phyloP scores from a whole-genome alignment of 345 rosid genomes.

The Ceriops tagal region DNA sequence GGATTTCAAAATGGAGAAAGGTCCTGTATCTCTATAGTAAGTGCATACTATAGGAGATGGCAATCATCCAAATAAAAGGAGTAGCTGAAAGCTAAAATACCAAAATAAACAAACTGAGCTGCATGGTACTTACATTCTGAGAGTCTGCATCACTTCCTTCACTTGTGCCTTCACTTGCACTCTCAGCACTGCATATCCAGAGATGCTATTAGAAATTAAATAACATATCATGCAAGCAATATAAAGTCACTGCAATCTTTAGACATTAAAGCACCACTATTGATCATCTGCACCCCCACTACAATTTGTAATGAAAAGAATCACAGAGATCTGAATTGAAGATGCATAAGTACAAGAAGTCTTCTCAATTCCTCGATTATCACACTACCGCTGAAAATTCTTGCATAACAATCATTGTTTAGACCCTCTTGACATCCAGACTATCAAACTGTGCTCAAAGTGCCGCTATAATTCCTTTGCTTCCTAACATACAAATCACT shows the following conservation, averaged over 20 bases:
- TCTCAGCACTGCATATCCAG: constrained; percentile 59
- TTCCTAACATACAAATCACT: too few species aligned
- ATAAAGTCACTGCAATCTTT: background rate
- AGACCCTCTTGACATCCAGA: too few species aligned
- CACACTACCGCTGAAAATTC: too few species aligned
- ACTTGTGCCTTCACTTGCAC: constrained; percentile 91
- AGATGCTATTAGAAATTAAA: constrained; percentile 24
- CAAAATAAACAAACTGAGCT: constrained; percentile 4
- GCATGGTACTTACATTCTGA: constrained; percentile 60
- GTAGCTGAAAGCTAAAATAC: background rate
- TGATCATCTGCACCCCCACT: background rate
- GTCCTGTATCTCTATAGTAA: background rate
- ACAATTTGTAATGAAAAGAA: background rate
- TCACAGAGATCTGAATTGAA: background rate
- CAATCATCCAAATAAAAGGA: too few species aligned
- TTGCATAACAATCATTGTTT: too few species aligned
- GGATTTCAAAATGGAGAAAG: too few species aligned
- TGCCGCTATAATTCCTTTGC: too few species aligned
- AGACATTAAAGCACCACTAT: background rate
- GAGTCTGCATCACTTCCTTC: constrained; percentile 97
- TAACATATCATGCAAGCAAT: background rate
- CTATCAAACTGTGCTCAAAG: too few species aligned
- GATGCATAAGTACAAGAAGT: background rate
- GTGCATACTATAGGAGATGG: background rate
- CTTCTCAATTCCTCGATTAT: too few species aligned